Evolutionary conservation across 164 flowering plant species (phyloP), one percentile per base, ranked within the genome.

Genomic region (Nymphaea thermarum): DNA sequence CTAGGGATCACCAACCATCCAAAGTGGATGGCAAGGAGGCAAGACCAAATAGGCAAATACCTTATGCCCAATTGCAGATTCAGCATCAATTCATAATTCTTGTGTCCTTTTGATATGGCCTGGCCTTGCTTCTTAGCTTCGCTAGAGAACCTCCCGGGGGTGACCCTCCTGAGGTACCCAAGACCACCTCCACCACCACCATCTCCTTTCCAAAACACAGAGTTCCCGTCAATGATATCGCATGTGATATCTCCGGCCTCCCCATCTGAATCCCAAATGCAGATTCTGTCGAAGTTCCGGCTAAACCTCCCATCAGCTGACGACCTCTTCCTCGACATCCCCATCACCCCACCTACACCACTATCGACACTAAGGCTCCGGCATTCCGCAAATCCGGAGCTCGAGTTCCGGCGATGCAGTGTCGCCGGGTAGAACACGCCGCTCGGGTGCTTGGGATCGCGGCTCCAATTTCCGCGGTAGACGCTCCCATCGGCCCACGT

Each of bases 181-280:
- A 51, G 57, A 51, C 57, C 57, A 51, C 57, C 57, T 51, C 15
- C 57, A 8, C 57, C 57, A 15, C 3, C 12, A 51, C 8, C 57
- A 15, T 51, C 57, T 3, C 57, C 57, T 51, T 51, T 51, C 57
- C 57, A 51, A 51, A 51, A 51, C 8, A 51, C 57, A 10, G 57
- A 51, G 14, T 82, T 84, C 77, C 79, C 82, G 73, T 85, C 93
- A 18, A 87, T 65, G 12, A 87, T 87, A 74, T 86, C 88, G 71
- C 91, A 86, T 45, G 93, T 87, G 36, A 86, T 87, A 77, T 86
- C 91, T 36, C 96, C 91, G 16, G 85, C 96, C 60, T 86, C 96
- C 0, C 93, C 96, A 62, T 86, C 90, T 6, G 84, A 80, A 18
- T 87, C 96, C 96, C 96, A 86, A n/a, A 87, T 85, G 60, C 96